phyloP scores from a whole-genome alignment of 2,329 filamentous ascomycete species.

The Paraconiothyrium sp. region DNA sequence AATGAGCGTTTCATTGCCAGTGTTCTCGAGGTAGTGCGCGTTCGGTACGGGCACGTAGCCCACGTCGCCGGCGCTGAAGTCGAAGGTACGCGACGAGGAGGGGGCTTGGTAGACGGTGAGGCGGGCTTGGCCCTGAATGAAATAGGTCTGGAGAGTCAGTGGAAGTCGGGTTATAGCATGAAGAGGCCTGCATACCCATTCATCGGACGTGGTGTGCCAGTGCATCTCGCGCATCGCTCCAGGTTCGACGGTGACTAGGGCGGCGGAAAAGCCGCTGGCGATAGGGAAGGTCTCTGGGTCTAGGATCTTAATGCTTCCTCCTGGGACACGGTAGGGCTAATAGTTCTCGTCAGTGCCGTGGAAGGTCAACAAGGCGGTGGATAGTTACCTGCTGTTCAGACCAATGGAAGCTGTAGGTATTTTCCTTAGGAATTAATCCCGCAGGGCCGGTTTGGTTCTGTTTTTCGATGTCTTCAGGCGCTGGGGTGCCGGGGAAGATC shows the following conservation, averaged over 20 bases:
- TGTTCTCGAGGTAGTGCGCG: slow-evolving; percentile 71
- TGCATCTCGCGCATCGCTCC: slow-evolving; percentile 73
- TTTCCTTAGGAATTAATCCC: slow-evolving; percentile 33
- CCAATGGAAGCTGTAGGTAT: slow-evolving; percentile 55
- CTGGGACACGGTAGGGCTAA: slow-evolving; percentile 59
- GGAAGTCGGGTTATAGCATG: background rate
- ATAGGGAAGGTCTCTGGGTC: slow-evolving; percentile 67
- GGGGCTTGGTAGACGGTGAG: slow-evolving; percentile 66
- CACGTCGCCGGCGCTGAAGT: slow-evolving; percentile 68
- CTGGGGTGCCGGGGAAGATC: slow-evolving; percentile 54
- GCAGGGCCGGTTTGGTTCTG: background rate
- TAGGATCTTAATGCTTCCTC: slow-evolving; percentile 68
- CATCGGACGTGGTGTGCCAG: slow-evolving; percentile 69
- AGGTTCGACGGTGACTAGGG: slow-evolving; percentile 66
- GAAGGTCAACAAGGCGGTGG: background rate
- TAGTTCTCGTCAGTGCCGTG: background rate
- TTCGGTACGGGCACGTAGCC: slow-evolving; percentile 66
- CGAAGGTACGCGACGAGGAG: slow-evolving; percentile 62
- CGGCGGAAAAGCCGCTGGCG: slow-evolving; percentile 64
- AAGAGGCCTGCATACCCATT: slow-evolving; percentile 56
- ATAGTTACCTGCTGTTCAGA: slow-evolving; percentile 51
- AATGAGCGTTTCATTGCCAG: slow-evolving; percentile 64
- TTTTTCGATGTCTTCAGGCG: slow-evolving; percentile 47
- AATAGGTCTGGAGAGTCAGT: slow-evolving; percentile 54
- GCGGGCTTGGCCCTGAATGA: slow-evolving; percentile 65